Evolutionary conservation across 2,329 filamentous ascomycete species (phyloP).

Genomic region (Diaporthe humulicola): DNA sequence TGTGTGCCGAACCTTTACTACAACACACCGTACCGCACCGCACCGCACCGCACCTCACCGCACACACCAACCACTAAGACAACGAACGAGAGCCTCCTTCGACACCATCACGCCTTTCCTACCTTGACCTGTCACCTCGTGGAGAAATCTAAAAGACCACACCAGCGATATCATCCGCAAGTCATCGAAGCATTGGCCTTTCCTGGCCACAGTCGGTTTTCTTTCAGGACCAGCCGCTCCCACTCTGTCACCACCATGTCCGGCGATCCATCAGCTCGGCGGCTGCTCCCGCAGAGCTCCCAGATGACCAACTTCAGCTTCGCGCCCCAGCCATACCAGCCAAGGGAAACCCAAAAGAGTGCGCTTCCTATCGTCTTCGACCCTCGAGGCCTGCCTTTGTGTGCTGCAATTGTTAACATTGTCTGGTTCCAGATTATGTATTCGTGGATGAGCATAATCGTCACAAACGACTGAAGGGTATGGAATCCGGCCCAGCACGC

Average conservation of each 20-base stretch:
- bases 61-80: slow-evolving; percentile 7
- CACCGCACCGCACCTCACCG: neutral
- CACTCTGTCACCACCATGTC: slow-evolving; percentile 62
- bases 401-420: slow-evolving; percentile 47
- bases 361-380: slow-evolving; percentile 53
- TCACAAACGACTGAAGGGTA: slow-evolving; percentile 96
- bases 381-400: neutral
- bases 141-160: neutral
- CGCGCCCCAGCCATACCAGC: slow-evolving; percentile 72
- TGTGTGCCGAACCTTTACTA: slow-evolving; percentile 8
- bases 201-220: slow-evolving; percentile 15
- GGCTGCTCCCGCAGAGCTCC: slow-evolving; percentile 74
- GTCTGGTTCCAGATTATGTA: slow-evolving; percentile 84
- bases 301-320: slow-evolving; percentile 84
- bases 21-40: slow-evolving; percentile 19
- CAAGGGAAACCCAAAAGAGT: slow-evolving; percentile 88
- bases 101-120: slow-evolving; percentile 18
- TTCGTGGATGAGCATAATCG: slow-evolving; percentile 99
- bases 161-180: neutral
- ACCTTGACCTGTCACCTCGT: slow-evolving; percentile 5
- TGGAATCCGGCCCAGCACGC: slow-evolving; percentile 40
- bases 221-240: slow-evolving; percentile 1
- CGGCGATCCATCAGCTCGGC: slow-evolving; percentile 72
- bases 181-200: neutral
- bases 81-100: slow-evolving; percentile 30